Conservation (phyloP, 163 green algal genomes). For the Trebouxiophyceae sp. region DNA sequence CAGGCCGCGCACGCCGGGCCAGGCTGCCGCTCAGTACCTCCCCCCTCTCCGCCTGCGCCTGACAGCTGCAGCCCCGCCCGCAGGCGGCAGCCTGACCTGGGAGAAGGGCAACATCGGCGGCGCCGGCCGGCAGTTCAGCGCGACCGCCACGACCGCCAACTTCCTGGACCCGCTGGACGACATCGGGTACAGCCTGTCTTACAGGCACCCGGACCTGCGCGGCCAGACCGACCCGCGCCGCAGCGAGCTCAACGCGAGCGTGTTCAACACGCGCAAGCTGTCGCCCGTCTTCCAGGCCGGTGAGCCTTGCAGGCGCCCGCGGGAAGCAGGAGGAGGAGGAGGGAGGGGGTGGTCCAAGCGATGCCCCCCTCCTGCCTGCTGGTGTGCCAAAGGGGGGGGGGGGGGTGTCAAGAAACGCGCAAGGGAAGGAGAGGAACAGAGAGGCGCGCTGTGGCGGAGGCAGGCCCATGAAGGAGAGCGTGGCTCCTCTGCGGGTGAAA, state of each 20-base stretch:
- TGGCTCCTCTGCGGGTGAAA: no score
- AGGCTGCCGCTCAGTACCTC: no score
- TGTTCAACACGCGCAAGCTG: slow-evolving; percentile 92
- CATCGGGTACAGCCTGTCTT: slow-evolving; percentile 48
- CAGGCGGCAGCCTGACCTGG: slow-evolving; percentile 71
- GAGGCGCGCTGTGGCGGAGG: no score
- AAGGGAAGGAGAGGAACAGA: no score
- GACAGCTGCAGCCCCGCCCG: not conserved
- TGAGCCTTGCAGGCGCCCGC: not conserved
- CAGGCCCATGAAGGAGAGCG: no score
- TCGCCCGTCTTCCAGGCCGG: slow-evolving; percentile 82
- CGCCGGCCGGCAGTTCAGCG: slow-evolving; percentile 36
- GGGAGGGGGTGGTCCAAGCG: no score
- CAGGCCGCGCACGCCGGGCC: no score
- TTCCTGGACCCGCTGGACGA: slow-evolving; percentile 61
- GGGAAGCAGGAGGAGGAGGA: no score
- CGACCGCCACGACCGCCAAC: slow-evolving; percentile 59
- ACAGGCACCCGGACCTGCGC: slow-evolving; percentile 53
- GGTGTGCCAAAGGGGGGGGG: no score
- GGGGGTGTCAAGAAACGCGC: no score
- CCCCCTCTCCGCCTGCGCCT: not conserved
- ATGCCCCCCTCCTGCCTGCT: no score
- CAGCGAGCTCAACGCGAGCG: slow-evolving; percentile 37
- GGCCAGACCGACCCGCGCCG: slow-evolving; percentile 43
- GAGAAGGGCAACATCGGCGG: slow-evolving; percentile 79